Base-by-base conservation (phyloP, 257 asterid species). In the Nemophila menziesii region DNA sequence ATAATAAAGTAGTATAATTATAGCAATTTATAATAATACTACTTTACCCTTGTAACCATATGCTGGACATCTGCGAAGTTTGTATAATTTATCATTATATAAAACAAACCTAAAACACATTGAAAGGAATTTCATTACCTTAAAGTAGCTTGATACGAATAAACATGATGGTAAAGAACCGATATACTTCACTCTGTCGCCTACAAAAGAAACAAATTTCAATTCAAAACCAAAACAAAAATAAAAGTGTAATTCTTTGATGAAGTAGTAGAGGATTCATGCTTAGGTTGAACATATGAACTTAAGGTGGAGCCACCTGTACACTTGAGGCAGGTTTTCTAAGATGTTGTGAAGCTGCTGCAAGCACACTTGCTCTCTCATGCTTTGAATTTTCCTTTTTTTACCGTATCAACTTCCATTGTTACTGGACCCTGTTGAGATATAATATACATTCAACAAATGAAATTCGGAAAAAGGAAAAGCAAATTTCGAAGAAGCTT, bases 221-320 rank as follows among this genome's bases (percentile, higher is more conserved):
- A n/a, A n/a, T n/a, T n/a, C n/a, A n/a, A n/a, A n/a, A n/a, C n/a
- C n/a, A n/a, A n/a, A n/a, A n/a, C n/a, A 7, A 29, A 5, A 29
- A n/a, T 79, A 58, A 82, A 86, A 23, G 68, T 61, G 55, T 66
- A 78, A 60, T 55, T 70, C 57, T 76, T 78, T 20, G 95, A 80
- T 39, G 93, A 65, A 38, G 86, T 86, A 52, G 92, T 75, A 51
- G 93, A 80, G n/a, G 75, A 73, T 72, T 80, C 97, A 71, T 71
- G 92, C 83, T 74, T 83, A 42, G 89, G 93, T 64, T 49, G 85
- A 49, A 69, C 77, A 15, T 56, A 73, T 56, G 92, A 62, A 56
- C 67, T 61, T 50, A 75, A 22, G 18, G 74, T 56, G 56, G 85
- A 72, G 42, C 75, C 73, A 37, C 85, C 76, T 15, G 87, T 65